Percentiles rank a stretch among this genome's conserved stretches.
Conservation (phyloP, 169 alveolate species). For the Theileria parva region DNA sequence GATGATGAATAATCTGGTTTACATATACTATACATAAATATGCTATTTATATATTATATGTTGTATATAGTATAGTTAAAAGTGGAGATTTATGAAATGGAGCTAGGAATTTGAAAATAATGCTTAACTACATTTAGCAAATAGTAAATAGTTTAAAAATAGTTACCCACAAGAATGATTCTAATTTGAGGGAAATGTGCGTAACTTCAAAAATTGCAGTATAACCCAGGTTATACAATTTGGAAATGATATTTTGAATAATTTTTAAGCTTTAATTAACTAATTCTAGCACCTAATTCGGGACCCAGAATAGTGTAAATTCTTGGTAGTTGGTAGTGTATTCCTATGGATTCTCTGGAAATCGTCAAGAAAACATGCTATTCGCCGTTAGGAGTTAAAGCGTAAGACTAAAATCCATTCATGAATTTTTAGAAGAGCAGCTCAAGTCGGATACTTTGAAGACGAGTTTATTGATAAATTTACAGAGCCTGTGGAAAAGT, state of each 20-base stretch:
- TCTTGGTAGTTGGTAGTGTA: not conserved
- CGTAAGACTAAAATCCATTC: not conserved
- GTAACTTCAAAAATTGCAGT: not conserved
- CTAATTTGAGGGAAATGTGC: not conserved
- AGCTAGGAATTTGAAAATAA: not conserved
- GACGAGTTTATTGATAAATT: slow-evolving; percentile 33
- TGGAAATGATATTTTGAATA: not conserved
- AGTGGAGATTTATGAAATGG: not conserved
- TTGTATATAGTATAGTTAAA: not conserved
- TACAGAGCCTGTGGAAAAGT: not conserved
- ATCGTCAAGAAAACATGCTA: not conserved
- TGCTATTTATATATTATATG: not conserved
- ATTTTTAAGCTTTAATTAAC: not conserved
- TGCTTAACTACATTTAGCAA: too few species aligned
- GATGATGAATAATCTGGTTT: slow-evolving; percentile 30
- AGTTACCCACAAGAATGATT: not conserved
- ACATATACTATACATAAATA: not conserved
- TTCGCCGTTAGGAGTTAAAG: not conserved
- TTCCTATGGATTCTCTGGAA: not conserved
- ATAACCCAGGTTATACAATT: not conserved
- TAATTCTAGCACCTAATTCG: not conserved
- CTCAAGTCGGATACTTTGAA: slow-evolving; percentile 36
- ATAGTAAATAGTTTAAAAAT: not conserved
- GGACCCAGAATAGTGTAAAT: not conserved
- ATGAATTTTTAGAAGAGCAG: not conserved